Base-by-base conservation (phyloP, 257 asterid genomes). In the Rubia yunnanensis region DNA sequence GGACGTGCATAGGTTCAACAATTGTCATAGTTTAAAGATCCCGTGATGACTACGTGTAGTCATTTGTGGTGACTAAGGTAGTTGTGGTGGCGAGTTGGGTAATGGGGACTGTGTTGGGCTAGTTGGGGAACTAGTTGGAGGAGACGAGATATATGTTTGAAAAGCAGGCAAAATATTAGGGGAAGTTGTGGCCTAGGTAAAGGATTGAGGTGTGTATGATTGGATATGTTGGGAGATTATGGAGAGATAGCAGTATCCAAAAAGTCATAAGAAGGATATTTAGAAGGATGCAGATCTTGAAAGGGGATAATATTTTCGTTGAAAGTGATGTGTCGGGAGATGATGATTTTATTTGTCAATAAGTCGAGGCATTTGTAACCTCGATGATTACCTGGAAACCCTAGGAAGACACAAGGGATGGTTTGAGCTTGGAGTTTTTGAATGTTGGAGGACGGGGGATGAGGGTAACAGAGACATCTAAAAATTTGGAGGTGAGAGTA, bases 381-480 rank as follows among this genome's bases (percentile, higher is more conserved):
- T n/a, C n/a, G n/a, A n/a, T n/a, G n/a, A n/a, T n/a, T n/a, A n/a
- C n/a, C n/a, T n/a, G n/a, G n/a, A n/a, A n/a, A n/a, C n/a, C n/a
- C n/a, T n/a, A n/a, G n/a, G n/a, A n/a, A n/a, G n/a, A 65, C 69
- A n/a, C 69, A 65, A 10, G 60, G 69, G 11, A 59, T 65, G 1
- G 69, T 41, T 4, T 59, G 59, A 30, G 69, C 17, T 65, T 65
- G 69, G 13, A 65, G 44, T 44, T 65, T 65, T 3, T 46, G 14
- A 18, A 65, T 65, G 9, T 36, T 65, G 18, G 69, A 41, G 15
- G 69, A 65, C 1, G 69, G 69, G 30, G 24, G 30, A 23, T 41
- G 69, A 26, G 69, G 69, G 30, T 65, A 65, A 30, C 69, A 65
- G 10, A 65, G 28, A 39, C 69, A 65, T 8, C 69, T 59, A 27